A percentile compares a stretch with the other conserved stretches of the same genome.
phyloP scores from a whole-genome alignment of 108 stramenopile species.

The Heterococcus sp. region DNA sequence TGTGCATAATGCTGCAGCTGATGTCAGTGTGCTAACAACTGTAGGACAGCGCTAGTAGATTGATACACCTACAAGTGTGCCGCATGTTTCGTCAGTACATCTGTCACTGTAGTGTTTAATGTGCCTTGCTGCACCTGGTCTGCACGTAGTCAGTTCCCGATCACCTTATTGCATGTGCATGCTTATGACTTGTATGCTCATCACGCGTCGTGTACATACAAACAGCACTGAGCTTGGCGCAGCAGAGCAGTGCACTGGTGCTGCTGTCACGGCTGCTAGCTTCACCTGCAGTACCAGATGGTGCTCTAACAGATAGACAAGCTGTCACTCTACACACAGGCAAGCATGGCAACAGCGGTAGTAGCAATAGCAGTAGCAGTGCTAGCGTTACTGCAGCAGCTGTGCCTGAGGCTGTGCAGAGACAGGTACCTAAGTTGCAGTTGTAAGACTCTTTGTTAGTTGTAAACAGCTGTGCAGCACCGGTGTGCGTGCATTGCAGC shows the following conservation, averaged over 20 bases:
- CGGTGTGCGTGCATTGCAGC: not conserved
- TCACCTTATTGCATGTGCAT: constrained; percentile 14
- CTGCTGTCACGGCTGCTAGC: constrained; percentile 12
- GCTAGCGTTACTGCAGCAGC: constrained; percentile 20
- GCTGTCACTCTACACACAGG: constrained; percentile 25
- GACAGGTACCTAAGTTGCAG: not conserved
- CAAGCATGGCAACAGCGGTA: no score
- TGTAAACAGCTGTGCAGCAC: no score
- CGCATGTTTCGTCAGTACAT: no score
- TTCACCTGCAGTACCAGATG: constrained; percentile 12
- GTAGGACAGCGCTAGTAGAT: not conserved
- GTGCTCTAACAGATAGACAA: constrained; percentile 23
- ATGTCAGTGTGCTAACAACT: not conserved
- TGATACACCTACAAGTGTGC: no score
- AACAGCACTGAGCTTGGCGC: not conserved
- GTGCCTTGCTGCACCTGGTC: no score
- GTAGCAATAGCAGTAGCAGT: not conserved
- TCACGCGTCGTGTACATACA: not conserved
- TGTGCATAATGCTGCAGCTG: not conserved
- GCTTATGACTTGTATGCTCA: not conserved
- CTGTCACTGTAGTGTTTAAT: no score
- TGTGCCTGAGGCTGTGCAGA: constrained; percentile 21
- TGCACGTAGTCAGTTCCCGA: no score
- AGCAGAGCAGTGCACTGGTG: not conserved
- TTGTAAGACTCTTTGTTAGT: no score